A percentile compares a stretch with the other conserved stretches of the same genome.
Evolutionary conservation across 2,329 filamentous ascomycete species (phyloP).

Genomic region (Diaporthe australafricana): DNA sequence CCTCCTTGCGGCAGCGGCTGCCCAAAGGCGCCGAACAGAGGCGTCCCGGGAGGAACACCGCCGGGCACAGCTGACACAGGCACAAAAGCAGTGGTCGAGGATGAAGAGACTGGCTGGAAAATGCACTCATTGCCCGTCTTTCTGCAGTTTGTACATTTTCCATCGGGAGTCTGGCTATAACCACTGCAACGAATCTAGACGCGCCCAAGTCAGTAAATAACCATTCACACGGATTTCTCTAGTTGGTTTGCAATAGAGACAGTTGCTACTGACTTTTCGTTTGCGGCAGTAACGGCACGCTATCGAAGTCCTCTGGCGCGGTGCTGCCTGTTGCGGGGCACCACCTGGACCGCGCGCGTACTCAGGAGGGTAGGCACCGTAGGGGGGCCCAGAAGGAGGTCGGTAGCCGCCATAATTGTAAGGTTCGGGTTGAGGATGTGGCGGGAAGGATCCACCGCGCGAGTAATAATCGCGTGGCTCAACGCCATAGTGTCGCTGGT

Average conservation of each 20-base stretch:
- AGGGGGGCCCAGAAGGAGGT: slow-evolving; percentile 48
- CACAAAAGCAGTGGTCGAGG: slow-evolving; percentile 68
- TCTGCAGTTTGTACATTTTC: slow-evolving; percentile 71
- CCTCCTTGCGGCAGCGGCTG: slow-evolving; percentile 58
- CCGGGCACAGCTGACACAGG: slow-evolving; percentile 69
- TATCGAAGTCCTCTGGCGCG: slow-evolving; percentile 69
- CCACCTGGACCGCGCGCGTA: slow-evolving; percentile 49
- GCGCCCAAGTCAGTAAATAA: neutral
- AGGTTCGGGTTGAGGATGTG: slow-evolving; percentile 28
- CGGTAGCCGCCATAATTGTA: slow-evolving; percentile 45
- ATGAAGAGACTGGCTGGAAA: slow-evolving; percentile 69
- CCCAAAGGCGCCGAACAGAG: slow-evolving; percentile 68
- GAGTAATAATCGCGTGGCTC: slow-evolving; percentile 39
- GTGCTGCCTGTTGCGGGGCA: slow-evolving; percentile 62
- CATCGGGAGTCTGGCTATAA: slow-evolving; percentile 68
- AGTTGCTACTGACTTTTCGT: slow-evolving; percentile 61
- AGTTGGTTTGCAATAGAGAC: neutral
- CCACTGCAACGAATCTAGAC: slow-evolving; percentile 70
- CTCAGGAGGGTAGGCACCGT: slow-evolving; percentile 45
- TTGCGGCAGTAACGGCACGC: slow-evolving; percentile 72
- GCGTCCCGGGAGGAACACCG: slow-evolving; percentile 67
- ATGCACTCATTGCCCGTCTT: slow-evolving; percentile 72
- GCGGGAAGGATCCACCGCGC: slow-evolving; percentile 32
- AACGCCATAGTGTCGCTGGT: slow-evolving; percentile 36
- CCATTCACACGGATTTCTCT: slow-evolving; percentile 16